Evolutionary conservation across 176 grass and related monocot genomes (phyloP), one percentile per base, ranked within the genome.

Genomic region (Pontederia paniculata): DNA sequence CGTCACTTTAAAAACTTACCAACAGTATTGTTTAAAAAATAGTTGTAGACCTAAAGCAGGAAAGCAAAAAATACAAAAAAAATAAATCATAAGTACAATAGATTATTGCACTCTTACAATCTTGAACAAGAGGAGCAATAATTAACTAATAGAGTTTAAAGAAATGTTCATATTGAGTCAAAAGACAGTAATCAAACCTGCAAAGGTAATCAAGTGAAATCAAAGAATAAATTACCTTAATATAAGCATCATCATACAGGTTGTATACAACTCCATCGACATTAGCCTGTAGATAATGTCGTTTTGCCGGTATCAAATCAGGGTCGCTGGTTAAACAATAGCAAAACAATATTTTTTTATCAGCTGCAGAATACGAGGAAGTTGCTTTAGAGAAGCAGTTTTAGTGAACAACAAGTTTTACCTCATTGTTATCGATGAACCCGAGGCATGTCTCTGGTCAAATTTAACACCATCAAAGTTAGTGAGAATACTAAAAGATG

Each of bases 171-270:
- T 57, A 57, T 23, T 23, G 8, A 46, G 12, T 45, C 20, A 47
- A 58, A 6, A 7, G 17, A 0, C 17, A 18, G 56, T 48, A 18
- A 37, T 9, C n/a, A 12, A 42, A 55, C 44, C 16, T n/a, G n/a
- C n/a, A n/a, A n/a, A n/a, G n/a, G n/a, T n/a, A n/a, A n/a, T n/a
- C n/a, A 7, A 64, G 50, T 11, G 0, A 1, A 9, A 66, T 5
- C 11, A 44, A 54, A 19, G 21, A 67, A 44, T 66, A 9, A 43
- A 25, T 72, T 57, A 95, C 89, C 82, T 81, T 80, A 14, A 89
- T 79, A 37, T 76, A 86, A 11, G 78, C 82, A 31, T 88, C 69
- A 16, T 89, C 89, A 10, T 50, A 17, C 4, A 89, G 81, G 15
- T 51, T 9, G 53, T 85, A 95, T 18, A 80, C 37, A 0, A 64